Evolutionary conservation across 2,329 filamentous ascomycete genomes (phyloP), one percentile per base, ranked within the genome.

Genomic region (Myotisia sp.): DNA sequence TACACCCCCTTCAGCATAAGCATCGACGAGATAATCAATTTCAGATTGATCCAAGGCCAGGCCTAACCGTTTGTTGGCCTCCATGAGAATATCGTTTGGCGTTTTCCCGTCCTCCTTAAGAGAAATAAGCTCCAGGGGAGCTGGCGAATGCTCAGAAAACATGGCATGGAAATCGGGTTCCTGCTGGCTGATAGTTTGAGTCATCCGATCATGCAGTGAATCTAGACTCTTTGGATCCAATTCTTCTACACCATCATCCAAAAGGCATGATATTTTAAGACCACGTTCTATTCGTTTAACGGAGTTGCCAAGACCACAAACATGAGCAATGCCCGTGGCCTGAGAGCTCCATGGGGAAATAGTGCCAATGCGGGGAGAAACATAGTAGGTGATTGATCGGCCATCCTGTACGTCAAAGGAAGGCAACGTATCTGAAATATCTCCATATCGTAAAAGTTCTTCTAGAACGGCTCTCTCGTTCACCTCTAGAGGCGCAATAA

Each of bases 331-430:
- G 54, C 76, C 87, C 29, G 87, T 93, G 18, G 86, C 87, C 58
- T 94, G 86, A 37, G 86, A 93, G 60, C 85, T 94, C 90, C 90
- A 98, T 53, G 90, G 90, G 26, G 86, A 94, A 46, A 92, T 76
- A 2, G 74, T 86, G 48, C 74, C 74, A 12, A 81, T 80, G 45
- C 87, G 74, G 13, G 87, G 87, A 29, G 71, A 75, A 38, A 93
- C 69, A 53, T 85, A 83, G 53, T 81, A 70, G 42, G 76, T 64
- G 31, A 68, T 59, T 27, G 65, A 63, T 38, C 65, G 56, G 34
- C 66, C 61, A 39, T 71, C 67, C 41, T 59, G 47, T 58, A 61
- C 48, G 48, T 56, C 41, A 59, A 65, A 52, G 29, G 58, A 48
- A 22, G 53, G 46, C 21, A 52, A 52, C 18, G 63, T 56, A 39